Base-by-base conservation (phyloP, 2,329 filamentous ascomycete species). In the Colletotrichum lini region DNA sequence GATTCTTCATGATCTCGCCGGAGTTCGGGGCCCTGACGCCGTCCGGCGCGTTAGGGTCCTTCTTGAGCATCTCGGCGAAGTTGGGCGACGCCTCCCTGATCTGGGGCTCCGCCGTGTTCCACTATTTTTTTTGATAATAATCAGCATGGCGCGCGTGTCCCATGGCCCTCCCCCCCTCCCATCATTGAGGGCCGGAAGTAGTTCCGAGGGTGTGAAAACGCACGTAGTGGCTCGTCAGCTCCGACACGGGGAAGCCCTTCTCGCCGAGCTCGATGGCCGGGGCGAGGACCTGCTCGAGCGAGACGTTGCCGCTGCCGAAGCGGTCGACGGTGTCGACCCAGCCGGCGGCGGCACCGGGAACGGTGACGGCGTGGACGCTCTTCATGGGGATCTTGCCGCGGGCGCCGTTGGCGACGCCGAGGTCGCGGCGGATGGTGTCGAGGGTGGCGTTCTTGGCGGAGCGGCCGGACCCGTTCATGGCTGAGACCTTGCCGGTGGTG, bases 401-500 rank as follows among this genome's bases (percentile, higher is more conserved):
- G 49, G 88, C 82, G 15, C 87, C 90, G 9, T 89, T 87, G 2
- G 87, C 84, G 16, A 96, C 77, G 0, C 89, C 90, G 30, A 98
- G 85, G 73, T 93, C 91, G 67, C 87, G 86, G 30, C 93, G 89
- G 65, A 97, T 87, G 42, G 85, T 87, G 64, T 94, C 91, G 0
- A 97, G 86, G 0, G 91, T 93, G 73, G 84, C 90, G 47, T 92
- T 90, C 62, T 83, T 86, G 5, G 93, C 91, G 4, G 94, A 90
- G 38, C 96, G 91, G n/a, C 96, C 96, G 1, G 95, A 98, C 23
- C 95, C 96, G 81, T 99, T 99, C 81, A 98, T 85, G 12, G 95
- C 94, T 65, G 91, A 92, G 10, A 98, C 92, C 73, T 93, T 93
- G 78, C 93, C 93, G 0, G 92, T 94, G 76, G 92, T 89, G 52